Percentiles rank a stretch among this genome's conserved stretches.
These are phyloP conservation scores for Hanseniaspora pseudoguilliermondii DNA, from an alignment of 805 yeast species.

Conservation along the genomic window DNA sequence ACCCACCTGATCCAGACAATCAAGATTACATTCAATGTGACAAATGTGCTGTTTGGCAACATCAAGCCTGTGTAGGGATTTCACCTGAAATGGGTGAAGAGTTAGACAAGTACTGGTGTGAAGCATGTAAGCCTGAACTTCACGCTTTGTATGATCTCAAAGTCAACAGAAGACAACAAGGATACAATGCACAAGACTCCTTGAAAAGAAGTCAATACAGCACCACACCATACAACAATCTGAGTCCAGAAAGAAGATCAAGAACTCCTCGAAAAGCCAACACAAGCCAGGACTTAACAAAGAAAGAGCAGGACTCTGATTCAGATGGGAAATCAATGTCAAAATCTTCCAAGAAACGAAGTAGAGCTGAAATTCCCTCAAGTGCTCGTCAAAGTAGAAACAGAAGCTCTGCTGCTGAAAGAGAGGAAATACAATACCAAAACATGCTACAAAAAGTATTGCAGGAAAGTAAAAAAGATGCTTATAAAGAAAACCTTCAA, in stretches of 20 bases:
- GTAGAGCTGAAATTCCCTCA: not conserved
- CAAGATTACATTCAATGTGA: slow-evolving; percentile 80
- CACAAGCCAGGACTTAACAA: slow-evolving; percentile 15
- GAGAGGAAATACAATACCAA: slow-evolving; percentile 35
- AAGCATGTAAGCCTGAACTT: slow-evolving; percentile 71
- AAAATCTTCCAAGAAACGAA: not conserved
- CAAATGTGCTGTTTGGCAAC: slow-evolving; percentile 92
- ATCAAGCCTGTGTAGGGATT: slow-evolving; percentile 89
- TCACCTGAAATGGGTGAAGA: slow-evolving; percentile 42
- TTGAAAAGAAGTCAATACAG: slow-evolving; percentile 40
- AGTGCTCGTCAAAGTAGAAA: slow-evolving; percentile 8
- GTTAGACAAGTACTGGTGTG: slow-evolving; percentile 92
- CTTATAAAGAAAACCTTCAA: slow-evolving; percentile 16
- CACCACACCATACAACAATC: slow-evolving; percentile 23
- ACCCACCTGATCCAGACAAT: slow-evolving; percentile 33
- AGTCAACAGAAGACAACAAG: slow-evolving; percentile 26
- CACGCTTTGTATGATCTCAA: slow-evolving; percentile 33
- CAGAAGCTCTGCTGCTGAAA: slow-evolving; percentile 26
- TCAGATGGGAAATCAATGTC: not conserved
- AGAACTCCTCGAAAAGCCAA: slow-evolving; percentile 19
- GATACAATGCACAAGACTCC: slow-evolving; percentile 35
- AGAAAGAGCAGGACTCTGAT: slow-evolving; percentile 13
- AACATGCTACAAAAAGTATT: slow-evolving; percentile 32
- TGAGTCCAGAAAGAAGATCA: slow-evolving; percentile 19
- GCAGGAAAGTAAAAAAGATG: slow-evolving; percentile 31